A percentile compares a stretch with the other conserved stretches of the same genome.
These are phyloP conservation scores for Yamadazyma sp. DNA, from an alignment of 1,139 yeast genomes.

Conservation along the genomic window DNA sequence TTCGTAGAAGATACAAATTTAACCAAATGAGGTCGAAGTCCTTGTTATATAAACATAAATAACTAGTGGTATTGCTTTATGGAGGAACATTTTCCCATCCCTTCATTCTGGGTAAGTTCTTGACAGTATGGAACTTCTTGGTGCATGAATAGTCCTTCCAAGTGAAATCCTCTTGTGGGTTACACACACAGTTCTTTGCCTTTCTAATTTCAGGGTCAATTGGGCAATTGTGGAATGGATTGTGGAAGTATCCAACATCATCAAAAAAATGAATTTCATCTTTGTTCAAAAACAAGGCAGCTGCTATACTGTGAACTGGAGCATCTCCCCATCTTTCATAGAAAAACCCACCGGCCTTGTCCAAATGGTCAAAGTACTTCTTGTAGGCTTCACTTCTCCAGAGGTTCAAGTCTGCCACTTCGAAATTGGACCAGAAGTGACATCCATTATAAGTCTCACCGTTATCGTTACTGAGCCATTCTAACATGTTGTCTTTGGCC, in stretches of 20 bases:
- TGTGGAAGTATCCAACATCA: constrained; percentile 81
- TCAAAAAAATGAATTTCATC: constrained; percentile 74
- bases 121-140: constrained; percentile 63
- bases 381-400: constrained; percentile 74
- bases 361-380: constrained; percentile 69
- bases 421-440: constrained; percentile 90
- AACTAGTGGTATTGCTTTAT: not conserved
- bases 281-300: constrained; percentile 67
- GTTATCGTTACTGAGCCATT: constrained; percentile 68
- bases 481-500: constrained; percentile 65
- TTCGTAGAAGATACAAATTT: too few species aligned
- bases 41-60: too few species aligned
- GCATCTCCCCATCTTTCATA: constrained; percentile 96
- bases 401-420: constrained; percentile 69
- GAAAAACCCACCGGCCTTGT: constrained; percentile 81
- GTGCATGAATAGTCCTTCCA: constrained; percentile 90
- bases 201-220: constrained; percentile 54
- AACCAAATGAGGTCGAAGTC: too few species aligned
- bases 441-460: constrained; percentile 73
- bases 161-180: constrained; percentile 75
- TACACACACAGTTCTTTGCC: constrained; percentile 65
- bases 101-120: constrained; percentile 62
- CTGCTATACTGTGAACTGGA: constrained; percentile 86
- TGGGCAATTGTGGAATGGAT: constrained; percentile 78
- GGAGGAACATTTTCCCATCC: constrained; percentile 69